phyloP scores from a whole-genome alignment of 2,329 filamentous ascomycete genomes.

The Fusarium sp. region DNA sequence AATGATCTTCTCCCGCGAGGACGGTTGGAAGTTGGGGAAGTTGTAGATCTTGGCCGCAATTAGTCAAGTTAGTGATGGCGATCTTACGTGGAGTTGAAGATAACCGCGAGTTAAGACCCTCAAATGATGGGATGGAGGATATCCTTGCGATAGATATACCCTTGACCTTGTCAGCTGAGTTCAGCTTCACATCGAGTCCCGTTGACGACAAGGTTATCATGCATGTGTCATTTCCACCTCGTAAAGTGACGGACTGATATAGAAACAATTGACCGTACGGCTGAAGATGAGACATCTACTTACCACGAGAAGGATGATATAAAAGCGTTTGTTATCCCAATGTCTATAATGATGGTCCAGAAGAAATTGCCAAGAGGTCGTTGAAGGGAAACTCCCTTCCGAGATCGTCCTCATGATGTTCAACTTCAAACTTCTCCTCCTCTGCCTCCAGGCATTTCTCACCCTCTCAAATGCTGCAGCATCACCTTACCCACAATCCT shows the following conservation, averaged over 20 bases:
- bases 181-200: constrained; percentile 1
- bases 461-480: neutral
- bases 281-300: neutral
- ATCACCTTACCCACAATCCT: neutral
- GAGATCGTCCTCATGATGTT: neutral
- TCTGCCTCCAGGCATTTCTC: neutral
- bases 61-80: accelerated
- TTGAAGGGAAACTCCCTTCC: neutral
- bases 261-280: neutral
- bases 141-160: neutral
- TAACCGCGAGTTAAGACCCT: neutral
- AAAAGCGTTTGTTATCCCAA: neutral
- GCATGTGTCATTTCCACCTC: constrained; percentile 19
- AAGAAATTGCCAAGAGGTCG: neutral
- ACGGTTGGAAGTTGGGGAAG: neutral
- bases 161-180: neutral
- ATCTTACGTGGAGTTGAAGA: neutral
- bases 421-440: constrained; percentile 3
- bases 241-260: constrained; percentile 18
- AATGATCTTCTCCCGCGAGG: neutral
- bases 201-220: neutral
- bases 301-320: neutral
- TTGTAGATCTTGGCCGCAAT: neutral
- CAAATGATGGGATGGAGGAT: neutral
- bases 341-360: accelerated